Evolutionary conservation across 2,329 filamentous ascomycete genomes (phyloP).

Genomic region (Claviceps pazoutovae): DNA sequence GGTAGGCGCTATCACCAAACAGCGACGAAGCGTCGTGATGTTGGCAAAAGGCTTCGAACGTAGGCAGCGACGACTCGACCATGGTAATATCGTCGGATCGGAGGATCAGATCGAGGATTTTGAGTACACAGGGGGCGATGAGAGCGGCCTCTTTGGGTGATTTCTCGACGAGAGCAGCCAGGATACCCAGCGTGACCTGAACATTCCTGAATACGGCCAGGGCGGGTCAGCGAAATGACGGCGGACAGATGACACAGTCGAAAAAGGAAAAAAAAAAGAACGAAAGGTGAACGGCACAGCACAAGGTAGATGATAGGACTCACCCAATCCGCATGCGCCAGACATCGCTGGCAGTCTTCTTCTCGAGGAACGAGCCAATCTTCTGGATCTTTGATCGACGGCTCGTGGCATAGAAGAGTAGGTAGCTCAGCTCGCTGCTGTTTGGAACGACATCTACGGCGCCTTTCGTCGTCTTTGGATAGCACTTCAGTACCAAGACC

Average conservation of each 20-base stretch:
- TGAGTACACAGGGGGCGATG: constrained; percentile 73
- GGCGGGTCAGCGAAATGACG: not conserved
- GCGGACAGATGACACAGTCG: not conserved
- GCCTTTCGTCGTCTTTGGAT: constrained; percentile 82
- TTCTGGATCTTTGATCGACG: constrained; percentile 92
- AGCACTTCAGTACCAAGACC: constrained; percentile 90
- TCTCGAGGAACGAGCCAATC: constrained; percentile 87
- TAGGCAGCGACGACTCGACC: constrained; percentile 77
- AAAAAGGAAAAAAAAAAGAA: not conserved
- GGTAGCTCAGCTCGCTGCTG: constrained; percentile 89
- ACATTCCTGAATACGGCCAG: constrained; percentile 51
- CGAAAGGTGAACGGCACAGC: not conserved
- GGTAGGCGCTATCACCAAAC: constrained; percentile 72
- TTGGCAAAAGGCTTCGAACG: constrained; percentile 78
- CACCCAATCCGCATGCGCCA: constrained; percentile 80
- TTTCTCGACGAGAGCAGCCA: constrained; percentile 86
- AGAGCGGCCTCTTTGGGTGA: constrained; percentile 79
- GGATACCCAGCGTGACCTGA: constrained; percentile 86
- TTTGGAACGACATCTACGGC: constrained; percentile 90
- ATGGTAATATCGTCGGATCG: constrained; percentile 79
- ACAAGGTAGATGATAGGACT: constrained; percentile 11
- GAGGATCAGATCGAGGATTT: constrained; percentile 70
- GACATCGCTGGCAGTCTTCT: constrained; percentile 83
- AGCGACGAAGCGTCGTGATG: constrained; percentile 78
- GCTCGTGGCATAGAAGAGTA: constrained; percentile 92